phyloP scores from a whole-genome alignment of 176 grass and related monocot genomes.

The Lolium rigidum region DNA sequence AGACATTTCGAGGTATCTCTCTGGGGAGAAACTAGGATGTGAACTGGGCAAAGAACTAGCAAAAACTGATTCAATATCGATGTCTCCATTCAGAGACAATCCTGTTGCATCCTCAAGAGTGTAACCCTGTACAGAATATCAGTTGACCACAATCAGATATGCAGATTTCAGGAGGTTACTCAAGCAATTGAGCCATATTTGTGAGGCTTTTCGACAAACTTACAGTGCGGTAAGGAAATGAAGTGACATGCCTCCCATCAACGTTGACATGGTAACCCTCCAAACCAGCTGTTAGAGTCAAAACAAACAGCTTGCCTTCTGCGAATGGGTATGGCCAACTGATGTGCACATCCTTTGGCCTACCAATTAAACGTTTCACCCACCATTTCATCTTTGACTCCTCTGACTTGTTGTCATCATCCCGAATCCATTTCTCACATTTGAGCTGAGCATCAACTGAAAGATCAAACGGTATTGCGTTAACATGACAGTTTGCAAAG shows the following conservation, averaged over 20 bases:
- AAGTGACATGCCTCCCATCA: slow-evolving; percentile 84
- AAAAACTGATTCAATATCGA: slow-evolving; percentile 76
- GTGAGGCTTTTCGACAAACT: slow-evolving; percentile 38
- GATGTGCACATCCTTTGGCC: slow-evolving; percentile 69
- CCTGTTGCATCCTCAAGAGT: slow-evolving; percentile 94
- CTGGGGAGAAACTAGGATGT: slow-evolving; percentile 74
- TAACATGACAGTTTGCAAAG: slow-evolving; percentile 29
- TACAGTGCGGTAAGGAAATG: slow-evolving; percentile 96
- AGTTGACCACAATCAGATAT: slow-evolving; percentile 27
- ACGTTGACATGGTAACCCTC: slow-evolving; percentile 98
- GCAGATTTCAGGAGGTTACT: background rate
- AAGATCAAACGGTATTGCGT: slow-evolving; percentile 30
- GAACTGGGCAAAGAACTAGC: slow-evolving; percentile 84
- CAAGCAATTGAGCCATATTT: background rate
- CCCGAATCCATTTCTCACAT: slow-evolving; percentile 91
- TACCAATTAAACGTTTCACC: slow-evolving; percentile 85
- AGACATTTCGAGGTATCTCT: slow-evolving; percentile 84
- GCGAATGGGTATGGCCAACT: slow-evolving; percentile 95
- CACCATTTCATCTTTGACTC: slow-evolving; percentile 83
- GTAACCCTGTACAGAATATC: slow-evolving; percentile 60
- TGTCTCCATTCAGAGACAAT: slow-evolving; percentile 78
- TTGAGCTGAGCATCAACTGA: slow-evolving; percentile 89
- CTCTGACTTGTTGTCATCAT: slow-evolving; percentile 59
- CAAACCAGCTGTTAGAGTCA: slow-evolving; percentile 87
- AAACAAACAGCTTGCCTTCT: slow-evolving; percentile 88